Base-by-base conservation (phyloP, 345 rosid species). In the Cardiospermum halicacabum region DNA sequence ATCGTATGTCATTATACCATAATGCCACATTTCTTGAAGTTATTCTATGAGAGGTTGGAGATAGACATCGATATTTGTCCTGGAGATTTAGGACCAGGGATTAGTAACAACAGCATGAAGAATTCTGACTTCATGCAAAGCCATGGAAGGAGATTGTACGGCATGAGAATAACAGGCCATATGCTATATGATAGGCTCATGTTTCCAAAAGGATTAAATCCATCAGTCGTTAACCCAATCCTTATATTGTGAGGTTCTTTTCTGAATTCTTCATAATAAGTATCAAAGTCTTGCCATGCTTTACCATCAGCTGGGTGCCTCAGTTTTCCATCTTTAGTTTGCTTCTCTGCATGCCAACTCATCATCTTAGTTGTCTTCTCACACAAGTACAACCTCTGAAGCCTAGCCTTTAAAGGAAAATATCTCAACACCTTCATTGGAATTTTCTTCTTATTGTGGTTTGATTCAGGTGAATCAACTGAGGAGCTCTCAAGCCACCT, bases 41-140 rank as follows among this genome's bases (percentile, higher is more conserved):
- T 6, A 0, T 27, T 2, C 19, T n/a, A 68, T 68, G n/a, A 67
- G n/a, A 22, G 54, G 70, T 32, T 51, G 26, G 5, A 64, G 19
- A 21, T 56, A 55, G 2, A 56, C 56, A 57, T 55, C 70, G 36
- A 65, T 65, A 24, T 48, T 42, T 7, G 28, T 56, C 53, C 60
- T 0, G 39, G 70, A 1, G 55, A 18, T 10, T 12, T 7, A 1
- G n/a, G 18, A 5, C 51, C 34, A 1, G 31, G 32, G 12, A 67
- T 31, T 1, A 21, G 25, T 13, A 54, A 53, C 13, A 40, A 42
- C 24, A 65, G n/a, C 58, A 54, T 51, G 7, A 53, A 37, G 25
- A 26, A 64, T 0, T 27, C 30, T 12, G 12, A 16, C 16, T n/a
- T 36, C 21, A 51, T 50, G 15, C 36, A 32, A 18, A 7, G 18